Conservation (phyloP, 2,329 filamentous ascomycete species). For the Clonostachys rhizophaga region DNA sequence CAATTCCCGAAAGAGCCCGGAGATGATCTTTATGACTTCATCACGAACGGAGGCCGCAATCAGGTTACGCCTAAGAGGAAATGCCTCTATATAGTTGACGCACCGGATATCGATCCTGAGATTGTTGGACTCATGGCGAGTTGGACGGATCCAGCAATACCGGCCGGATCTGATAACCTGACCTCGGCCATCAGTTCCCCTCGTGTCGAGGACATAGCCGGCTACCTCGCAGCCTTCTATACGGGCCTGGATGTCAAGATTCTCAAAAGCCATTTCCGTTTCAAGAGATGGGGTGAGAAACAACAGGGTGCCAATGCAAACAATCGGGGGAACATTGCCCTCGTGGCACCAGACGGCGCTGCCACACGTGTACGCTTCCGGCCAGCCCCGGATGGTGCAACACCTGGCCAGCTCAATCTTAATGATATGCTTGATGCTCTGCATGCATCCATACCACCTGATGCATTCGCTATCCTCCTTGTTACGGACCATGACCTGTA, state of each 20-base stretch:
- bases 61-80: neutral
- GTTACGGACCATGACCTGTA: constrained; percentile 60
- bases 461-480: constrained; percentile 56
- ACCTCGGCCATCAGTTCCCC: neutral
- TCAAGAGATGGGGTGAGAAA: neutral
- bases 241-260: neutral
- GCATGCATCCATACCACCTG: constrained; percentile 43
- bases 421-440: constrained; percentile 56
- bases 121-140: neutral
- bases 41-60: neutral
- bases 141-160: neutral
- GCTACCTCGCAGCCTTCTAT: neutral
- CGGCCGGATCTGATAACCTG: neutral
- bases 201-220: neutral
- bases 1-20: neutral
- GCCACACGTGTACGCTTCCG: constrained; percentile 36
- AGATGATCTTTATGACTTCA: neutral
- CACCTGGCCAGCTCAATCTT: constrained; percentile 50
- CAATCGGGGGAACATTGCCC: neutral
- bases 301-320: neutral
- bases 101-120: neutral
- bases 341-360: neutral
- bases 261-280: neutral
- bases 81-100: neutral
- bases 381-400: constrained; percentile 36